Evolutionary conservation across 2,329 filamentous ascomycete species (phyloP), one percentile per base, ranked within the genome.

Genomic region (Ramularia collo-cygni): DNA sequence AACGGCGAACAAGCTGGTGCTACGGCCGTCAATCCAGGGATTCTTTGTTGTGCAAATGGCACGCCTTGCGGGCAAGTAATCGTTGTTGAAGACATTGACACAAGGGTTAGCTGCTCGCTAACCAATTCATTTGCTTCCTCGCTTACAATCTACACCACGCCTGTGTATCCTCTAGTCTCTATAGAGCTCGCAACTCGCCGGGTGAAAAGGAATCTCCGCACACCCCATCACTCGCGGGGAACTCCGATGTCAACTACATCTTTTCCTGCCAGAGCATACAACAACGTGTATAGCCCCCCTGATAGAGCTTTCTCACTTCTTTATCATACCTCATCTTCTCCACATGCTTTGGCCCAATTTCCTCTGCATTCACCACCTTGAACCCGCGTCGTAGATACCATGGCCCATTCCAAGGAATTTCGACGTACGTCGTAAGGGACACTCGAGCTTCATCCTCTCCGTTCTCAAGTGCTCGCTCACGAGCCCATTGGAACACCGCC

Each of bases 331-430:
- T 36, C 38, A 49, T 46, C 36, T 46, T 49, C 30, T 28, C 40
- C 10, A 36, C 41, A 40, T 49, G 46, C 21, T 39, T 24, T 6
- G 38, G 40, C 9, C 46, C 43, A 16, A 49, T 16, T 4, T 3
- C 35, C 17, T 24, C 32, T n/a, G 46, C 34, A 5, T 38, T 28
- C 13, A 49, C 40, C 19, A 44, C 43, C 17, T n/a, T 29, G 27
- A 49, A 49, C 2, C 46, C 46, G 12, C 34, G 28, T 31, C 31
- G 43, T 10, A 19, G 17, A 36, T 47, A 49, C 46, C 46, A 49
- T 26, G 44, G 44, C 14, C 43, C 46, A 28, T 46, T 49, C 43
- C 46, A 49, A 8, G 43, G 40, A 10, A 49, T 44, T 18, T 49
- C 40, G 9, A 35, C 27, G 33, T 49, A 47, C n/a, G 44, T 44